Evolutionary conservation across 2,329 filamentous ascomycete genomes (phyloP), one percentile per base, ranked within the genome.

Genomic region (Zymoseptoria brevis): DNA sequence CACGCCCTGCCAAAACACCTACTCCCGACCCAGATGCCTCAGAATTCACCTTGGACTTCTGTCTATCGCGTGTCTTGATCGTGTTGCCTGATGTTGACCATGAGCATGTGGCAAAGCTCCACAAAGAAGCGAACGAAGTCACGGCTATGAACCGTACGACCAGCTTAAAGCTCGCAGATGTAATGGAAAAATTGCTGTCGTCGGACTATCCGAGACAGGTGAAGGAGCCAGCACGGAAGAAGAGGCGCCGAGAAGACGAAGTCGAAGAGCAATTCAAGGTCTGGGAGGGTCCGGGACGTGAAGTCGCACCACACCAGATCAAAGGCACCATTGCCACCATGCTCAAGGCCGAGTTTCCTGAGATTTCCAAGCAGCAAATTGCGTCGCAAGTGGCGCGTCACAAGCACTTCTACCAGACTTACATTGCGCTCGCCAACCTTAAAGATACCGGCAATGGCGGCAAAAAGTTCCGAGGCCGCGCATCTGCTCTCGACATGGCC

Each of bases 271-370:
- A 69, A 30, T 52, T 51, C 54, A 61, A 66, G 35, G 60, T 54
- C 5, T 69, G 68, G 66, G 64, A 68, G 50, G 56, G 35, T 8
- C 51, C 60, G 21, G 62, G 66, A 57, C 63, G 70, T n/a, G 58
- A 54, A 22, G 41, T 55, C 1, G 53, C 60, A 2, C 61, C 62
- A 6, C 19, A 7, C 8, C 56, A 54, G 22, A 54, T 64, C 30
- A 63, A 62, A 21, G 63, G 63, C 8, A 50, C 64, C 2, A 67
- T 70, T 45, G 55, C 54, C 22, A 53, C 60, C 55, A 67, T 72
- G 9, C 69, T 79, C 11, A 76, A 76, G 62, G 73, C 76, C 55
- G 75, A 78, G 50, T 78, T 77, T 54, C 71, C 67, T 0, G 65
- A 69, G 7, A 66, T 78, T 5, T 72, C 75, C 1, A 67, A 69